Evolutionary conservation across 768 basidiomycete genomes (phyloP), one percentile per base, ranked within the genome.

Genomic region (Sutorius australiensis): DNA sequence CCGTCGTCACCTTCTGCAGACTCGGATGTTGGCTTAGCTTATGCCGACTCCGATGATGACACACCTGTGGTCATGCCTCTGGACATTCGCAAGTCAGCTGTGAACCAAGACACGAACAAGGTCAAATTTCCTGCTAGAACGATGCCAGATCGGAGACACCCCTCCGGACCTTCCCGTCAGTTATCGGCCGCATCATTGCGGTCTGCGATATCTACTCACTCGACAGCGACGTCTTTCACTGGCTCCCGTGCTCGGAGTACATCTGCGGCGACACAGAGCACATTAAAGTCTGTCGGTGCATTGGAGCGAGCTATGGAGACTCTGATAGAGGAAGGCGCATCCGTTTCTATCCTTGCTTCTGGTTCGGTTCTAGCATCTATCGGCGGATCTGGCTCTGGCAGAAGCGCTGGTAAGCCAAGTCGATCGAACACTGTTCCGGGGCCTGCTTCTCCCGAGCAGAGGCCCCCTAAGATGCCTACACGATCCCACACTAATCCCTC

Each of bases 381-480:
- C 19, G 58, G 63, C 43, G 61, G 62, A 3, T 43, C 61, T 6
- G 39, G 57, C 17, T 24, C 61, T 28, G 47, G 50, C 17, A 58
- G 67, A 54, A 36, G 46, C 19, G 12, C 57, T 59, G 66, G 69
- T 34, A 69, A 71, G 19, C 71, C 71, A 19, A 69, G 67, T 48
- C 65, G 80, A 51, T 81, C 78, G 58, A 82, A 80, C 61, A 85
- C 77, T 32, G 79, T 80, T 34, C 77, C 76, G 43, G 76, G 70
- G 1, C 68, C 74, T 32, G 67, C 67, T 24, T 73, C 74, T 33
- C 74, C 79, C 3, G 80, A 80, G 16, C 60, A 64, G 28, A 74
- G 75, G 55, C 59, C 77, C 21, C 73, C 76, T 39, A 86, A 85
- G 70, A 67, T 83, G 16, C 83, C 84, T 8, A 72, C 71, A 43